Percentiles rank a stretch among this genome's conserved stretches.
Conservation (phyloP, 179 eudicot genomes). For the Heliamphora pulchella region DNA sequence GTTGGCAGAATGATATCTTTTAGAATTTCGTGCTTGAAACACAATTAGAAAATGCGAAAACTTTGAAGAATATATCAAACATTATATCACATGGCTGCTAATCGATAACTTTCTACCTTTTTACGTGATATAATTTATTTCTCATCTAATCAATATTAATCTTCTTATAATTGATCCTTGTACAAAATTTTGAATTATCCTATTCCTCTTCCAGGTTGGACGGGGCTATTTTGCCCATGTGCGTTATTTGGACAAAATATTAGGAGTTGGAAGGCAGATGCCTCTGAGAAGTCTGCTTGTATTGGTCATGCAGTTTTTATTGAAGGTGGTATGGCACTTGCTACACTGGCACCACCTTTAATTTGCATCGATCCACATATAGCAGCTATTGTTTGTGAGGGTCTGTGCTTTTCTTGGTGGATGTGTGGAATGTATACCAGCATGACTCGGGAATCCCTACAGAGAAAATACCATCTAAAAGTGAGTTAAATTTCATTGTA, state of each 20-base stretch:
- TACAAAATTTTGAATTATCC: slow-evolving; percentile 1
- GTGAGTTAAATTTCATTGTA: slow-evolving; percentile 20
- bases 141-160: too few species aligned
- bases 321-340: slow-evolving; percentile 63
- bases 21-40: too few species aligned
- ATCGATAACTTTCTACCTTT: too few species aligned
- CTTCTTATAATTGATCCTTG: not conserved
- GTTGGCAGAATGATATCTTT: too few species aligned
- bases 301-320: slow-evolving; percentile 52
- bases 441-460: slow-evolving; percentile 53
- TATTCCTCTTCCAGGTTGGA: slow-evolving; percentile 33
- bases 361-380: slow-evolving; percentile 60
- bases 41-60: too few species aligned
- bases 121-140: too few species aligned
- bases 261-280: slow-evolving; percentile 37
- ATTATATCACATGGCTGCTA: too few species aligned
- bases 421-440: slow-evolving; percentile 69
- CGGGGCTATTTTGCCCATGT: slow-evolving; percentile 68
- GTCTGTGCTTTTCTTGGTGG: slow-evolving; percentile 72
- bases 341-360: slow-evolving; percentile 35
- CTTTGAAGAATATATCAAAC: too few species aligned
- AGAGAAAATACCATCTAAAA: slow-evolving; percentile 62
- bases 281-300: slow-evolving; percentile 45
- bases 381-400: slow-evolving; percentile 49
- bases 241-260: slow-evolving; percentile 55